phyloP scores from a whole-genome alignment of 2,329 filamentous ascomycete species.

The Monascus ruber region DNA sequence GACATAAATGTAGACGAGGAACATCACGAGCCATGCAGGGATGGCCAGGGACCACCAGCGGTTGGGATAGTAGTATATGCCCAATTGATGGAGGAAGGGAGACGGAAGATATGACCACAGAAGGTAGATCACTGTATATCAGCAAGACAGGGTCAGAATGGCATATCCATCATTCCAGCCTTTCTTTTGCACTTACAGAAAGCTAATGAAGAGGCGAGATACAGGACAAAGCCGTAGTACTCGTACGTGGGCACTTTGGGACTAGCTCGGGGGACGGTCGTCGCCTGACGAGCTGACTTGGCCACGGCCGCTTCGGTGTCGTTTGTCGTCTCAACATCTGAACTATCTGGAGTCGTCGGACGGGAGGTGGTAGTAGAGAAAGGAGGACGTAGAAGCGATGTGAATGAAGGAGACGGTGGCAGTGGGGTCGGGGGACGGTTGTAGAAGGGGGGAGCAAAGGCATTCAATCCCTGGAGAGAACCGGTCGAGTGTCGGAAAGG shows the following conservation, averaged over 20 bases:
- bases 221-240: constrained; percentile 97
- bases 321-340: constrained; percentile 63
- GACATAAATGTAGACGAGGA: constrained; percentile 84
- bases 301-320: constrained; percentile 51
- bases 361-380: constrained; percentile 60
- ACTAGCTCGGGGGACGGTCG: constrained; percentile 66
- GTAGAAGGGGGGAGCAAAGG: constrained; percentile 80
- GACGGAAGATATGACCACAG: constrained; percentile 86
- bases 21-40: constrained; percentile 79
- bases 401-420: constrained; percentile 83
- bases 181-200: constrained; percentile 50
- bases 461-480: constrained; percentile 32
- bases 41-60: constrained; percentile 95
- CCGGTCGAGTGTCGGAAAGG: constrained; percentile 30
- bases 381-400: constrained; percentile 68
- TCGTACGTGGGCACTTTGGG: constrained; percentile 98
- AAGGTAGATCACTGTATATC: constrained; percentile 44
- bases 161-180: constrained; percentile 11
- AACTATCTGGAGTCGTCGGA: constrained; percentile 87
- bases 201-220: constrained; percentile 72
- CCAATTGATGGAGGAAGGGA: constrained; percentile 81
- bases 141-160: constrained; percentile 34
- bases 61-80: constrained; percentile 94
- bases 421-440: constrained; percentile 90
- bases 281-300: constrained; percentile 46